Evolutionary conservation across 1,139 yeast genomes (phyloP), one percentile per base, ranked within the genome.

Genomic region (Wickerhamomyces sp.): DNA sequence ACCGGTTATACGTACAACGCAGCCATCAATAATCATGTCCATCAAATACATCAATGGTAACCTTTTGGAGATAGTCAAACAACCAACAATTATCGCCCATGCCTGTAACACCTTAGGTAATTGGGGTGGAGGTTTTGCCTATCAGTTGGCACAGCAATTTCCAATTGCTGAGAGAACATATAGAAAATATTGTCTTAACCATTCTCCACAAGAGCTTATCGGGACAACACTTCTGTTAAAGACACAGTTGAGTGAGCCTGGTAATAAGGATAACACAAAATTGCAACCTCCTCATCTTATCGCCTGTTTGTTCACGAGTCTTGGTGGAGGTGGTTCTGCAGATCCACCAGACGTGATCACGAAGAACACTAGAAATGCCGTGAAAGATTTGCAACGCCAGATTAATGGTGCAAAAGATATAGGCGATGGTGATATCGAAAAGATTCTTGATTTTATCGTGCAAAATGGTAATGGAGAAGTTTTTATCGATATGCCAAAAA

Each of bases 41-140:
- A 47, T 73, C 31, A 61, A 57, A n/a, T 80, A 81, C 54, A 59
- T 75, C 23, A 64, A 65, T 36, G 88, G 87, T 1, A 84, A 82
- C 47, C 55, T 82, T 11, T 78, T 82, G 44, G 49, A 61, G 14
- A 66, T 70, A 17, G 51, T 60, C 1, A 37, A 58, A 2, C 52
- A 58, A 0, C 61, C 62, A 7, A 42, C 72, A 0, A 57, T 79
- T 3, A 58, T 76, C 10, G 82, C 80, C 1, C 95, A 86, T 54
- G 79, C 95, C 0, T 86, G 95, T 52, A 86, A 86, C 51, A 78
- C 88, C 35, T 64, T 68, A 23, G 95, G 95, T 0, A 54, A 69
- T 0, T 86, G 95, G 95, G 93, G 94, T 4, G 91, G 85, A 1
- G 95, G 95, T 0, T 74, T 86, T 3, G 91, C 89, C 0, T 64